phyloP scores from a whole-genome alignment of 805 yeast species.

The Ogataea trehaloabstinens region DNA sequence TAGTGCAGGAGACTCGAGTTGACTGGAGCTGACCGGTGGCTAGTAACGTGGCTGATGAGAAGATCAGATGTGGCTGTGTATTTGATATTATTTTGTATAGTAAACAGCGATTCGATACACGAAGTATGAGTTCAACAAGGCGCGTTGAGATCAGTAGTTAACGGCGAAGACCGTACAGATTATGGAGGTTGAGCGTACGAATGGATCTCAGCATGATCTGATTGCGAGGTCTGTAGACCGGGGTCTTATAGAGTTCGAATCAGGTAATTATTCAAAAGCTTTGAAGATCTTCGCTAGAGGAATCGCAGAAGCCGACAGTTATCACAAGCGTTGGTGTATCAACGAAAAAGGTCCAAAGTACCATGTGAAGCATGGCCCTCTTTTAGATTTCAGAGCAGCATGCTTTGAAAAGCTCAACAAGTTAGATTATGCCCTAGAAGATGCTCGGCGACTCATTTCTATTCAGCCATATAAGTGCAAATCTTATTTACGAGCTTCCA shows the following conservation, averaged over 20 bases:
- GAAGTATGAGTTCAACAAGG: too few relatives aligned
- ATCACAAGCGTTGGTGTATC: constrained; percentile 3
- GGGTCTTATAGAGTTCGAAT: constrained; percentile 19
- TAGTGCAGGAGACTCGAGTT: too few relatives aligned
- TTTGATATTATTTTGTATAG: too few relatives aligned
- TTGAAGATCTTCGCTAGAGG: constrained; percentile 20
- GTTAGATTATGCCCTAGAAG: constrained; percentile 34
- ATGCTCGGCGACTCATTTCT: constrained; percentile 34
- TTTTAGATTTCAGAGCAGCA: constrained; percentile 49
- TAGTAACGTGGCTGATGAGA: too few relatives aligned
- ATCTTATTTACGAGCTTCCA: constrained; percentile 46
- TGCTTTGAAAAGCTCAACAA: constrained; percentile 41
- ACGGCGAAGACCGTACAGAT: too few relatives aligned
- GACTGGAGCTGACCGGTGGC: too few relatives aligned
- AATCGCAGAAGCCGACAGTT: constrained; percentile 11
- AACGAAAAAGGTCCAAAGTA: constrained; percentile 2
- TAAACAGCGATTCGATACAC: too few relatives aligned
- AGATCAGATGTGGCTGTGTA: too few relatives aligned
- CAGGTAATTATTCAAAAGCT: constrained; percentile 21
- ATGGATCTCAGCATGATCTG: too few relatives aligned
- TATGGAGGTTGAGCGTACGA: too few relatives aligned
- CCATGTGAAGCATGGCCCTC: constrained; percentile 13
- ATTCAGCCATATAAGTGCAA: constrained; percentile 47
- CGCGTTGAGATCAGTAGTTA: too few relatives aligned
- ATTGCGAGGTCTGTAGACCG: constrained; percentile 13